Evolutionary conservation across 148 eudicot genomes (phyloP).

Genomic region (Fagopyrum esculentum): DNA sequence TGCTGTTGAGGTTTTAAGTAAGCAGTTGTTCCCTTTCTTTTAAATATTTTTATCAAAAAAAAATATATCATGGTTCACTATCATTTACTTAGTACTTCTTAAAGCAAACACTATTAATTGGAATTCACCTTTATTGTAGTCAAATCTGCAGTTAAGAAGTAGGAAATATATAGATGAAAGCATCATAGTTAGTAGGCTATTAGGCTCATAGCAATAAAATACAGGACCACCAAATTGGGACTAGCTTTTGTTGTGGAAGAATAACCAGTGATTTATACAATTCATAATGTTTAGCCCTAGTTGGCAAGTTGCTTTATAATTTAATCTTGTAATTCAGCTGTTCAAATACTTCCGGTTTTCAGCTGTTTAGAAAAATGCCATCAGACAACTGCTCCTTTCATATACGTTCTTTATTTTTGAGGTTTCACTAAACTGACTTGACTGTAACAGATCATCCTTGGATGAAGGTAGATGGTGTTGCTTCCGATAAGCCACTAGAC

Average conservation of each 20-base stretch:
- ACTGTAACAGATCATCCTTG: slow-evolving; percentile 75
- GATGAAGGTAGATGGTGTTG: slow-evolving; percentile 98
- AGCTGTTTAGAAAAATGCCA: background rate
- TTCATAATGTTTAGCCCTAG: background rate
- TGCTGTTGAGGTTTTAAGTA: slow-evolving; percentile 80
- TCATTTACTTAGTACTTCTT: background rate
- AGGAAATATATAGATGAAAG: background rate
- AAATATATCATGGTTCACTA: background rate
- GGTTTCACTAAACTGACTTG: background rate
- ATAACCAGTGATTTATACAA: background rate
- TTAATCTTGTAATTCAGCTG: background rate
- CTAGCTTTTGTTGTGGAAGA: background rate
- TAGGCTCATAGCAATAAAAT: background rate
- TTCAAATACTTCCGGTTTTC: background rate
- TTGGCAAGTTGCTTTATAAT: background rate
- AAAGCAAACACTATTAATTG: background rate
- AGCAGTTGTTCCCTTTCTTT: slow-evolving; percentile 17
- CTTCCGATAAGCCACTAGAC: slow-evolving; percentile 95
- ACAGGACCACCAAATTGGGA: background rate
- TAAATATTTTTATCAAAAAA: background rate
- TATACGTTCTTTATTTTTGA: background rate
- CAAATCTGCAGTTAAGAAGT: background rate
- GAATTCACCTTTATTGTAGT: background rate
- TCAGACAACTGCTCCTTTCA: background rate
- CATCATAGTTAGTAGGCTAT: background rate